Evolutionary conservation across 2,329 filamentous ascomycete species (phyloP).

Genomic region (Ophiostoma novo-ulmi): DNA sequence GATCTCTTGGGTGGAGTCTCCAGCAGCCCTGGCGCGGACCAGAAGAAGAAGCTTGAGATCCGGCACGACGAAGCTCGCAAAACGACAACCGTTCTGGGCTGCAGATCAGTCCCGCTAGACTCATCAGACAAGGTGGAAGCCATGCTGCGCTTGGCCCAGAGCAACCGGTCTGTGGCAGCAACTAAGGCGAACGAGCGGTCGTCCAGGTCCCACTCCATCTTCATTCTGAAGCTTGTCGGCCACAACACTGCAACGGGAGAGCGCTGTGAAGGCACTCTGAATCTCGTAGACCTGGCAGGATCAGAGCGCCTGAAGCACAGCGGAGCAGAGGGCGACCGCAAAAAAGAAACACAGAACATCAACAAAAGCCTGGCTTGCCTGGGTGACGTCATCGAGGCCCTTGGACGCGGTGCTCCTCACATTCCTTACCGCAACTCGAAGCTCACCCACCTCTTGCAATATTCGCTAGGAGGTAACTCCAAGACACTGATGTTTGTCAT

Average conservation of each 20-base stretch:
- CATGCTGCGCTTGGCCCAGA: constrained; percentile 73
- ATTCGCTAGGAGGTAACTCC: constrained; percentile 87
- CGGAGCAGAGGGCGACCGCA: constrained; percentile 75
- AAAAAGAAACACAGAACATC: constrained; percentile 95
- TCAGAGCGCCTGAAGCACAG: constrained; percentile 87
- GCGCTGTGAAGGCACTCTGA: constrained; percentile 85
- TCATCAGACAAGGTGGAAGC: constrained; percentile 73
- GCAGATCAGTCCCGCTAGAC: constrained; percentile 70
- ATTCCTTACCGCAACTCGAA: constrained; percentile 96
- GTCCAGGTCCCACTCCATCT: constrained; percentile 91
- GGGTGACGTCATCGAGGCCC: constrained; percentile 87
- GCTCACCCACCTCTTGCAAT: constrained; percentile 91
- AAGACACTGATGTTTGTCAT: constrained; percentile 99
- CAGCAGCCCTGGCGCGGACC: constrained; percentile 37
- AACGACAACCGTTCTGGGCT: constrained; percentile 76
- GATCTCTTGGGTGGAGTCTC: constrained; percentile 62
- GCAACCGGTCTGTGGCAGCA: constrained; percentile 85
- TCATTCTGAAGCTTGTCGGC: constrained; percentile 77
- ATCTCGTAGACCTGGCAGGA: constrained; percentile 91
- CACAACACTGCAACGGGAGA: constrained; percentile 71
- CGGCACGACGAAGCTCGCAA: constrained; percentile 77
- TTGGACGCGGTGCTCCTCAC: constrained; percentile 79
- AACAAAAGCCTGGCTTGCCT: constrained; percentile 90
- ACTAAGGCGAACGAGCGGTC: constrained; percentile 97
- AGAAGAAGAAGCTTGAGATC: constrained; percentile 82